Evolutionary conservation across 192 early-diverging fungal genomes (phyloP), one percentile per base, ranked within the genome.

Genomic region (Haplosporangium gracile): DNA sequence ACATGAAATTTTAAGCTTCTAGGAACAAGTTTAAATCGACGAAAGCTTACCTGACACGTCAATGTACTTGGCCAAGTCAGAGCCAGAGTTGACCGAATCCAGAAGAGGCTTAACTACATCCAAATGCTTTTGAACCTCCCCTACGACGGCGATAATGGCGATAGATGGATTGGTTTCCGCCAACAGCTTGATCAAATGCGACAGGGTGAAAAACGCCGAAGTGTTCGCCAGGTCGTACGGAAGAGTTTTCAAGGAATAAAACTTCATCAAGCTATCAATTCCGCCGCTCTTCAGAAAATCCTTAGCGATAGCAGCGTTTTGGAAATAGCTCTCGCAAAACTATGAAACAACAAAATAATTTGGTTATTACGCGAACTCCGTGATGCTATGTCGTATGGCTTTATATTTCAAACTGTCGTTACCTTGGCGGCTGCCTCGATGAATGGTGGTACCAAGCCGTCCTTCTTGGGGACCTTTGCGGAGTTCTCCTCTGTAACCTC

Each of bases 301-400:
- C 70, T 90, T 91, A 10, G 90, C 92, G 80, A 96, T 96, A 11
- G 91, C 74, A 13, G 90, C 89, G 76, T 95, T 96, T 72, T 97
- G 96, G 80, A 98, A 96, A 26, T 97, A 89, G 10, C 96, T 96
- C 70, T 98, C 96, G 65, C 97, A 89, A 78, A 98, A 97, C 89
- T 93, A 86, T n/a, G 13, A 32, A 2, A 65, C 13, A 45, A 15
- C 1, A 65, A 32, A 32, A 65, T 32, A 0, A 32, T 2, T 13
- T 32, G 26, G 29, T 65, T 65, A 65, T 6, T 65, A 65, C 55
- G 55, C n/a, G 55, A 22, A 29, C 36, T 13, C 4, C 26, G 36
- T 36, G 36, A 70, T 4, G 42, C 4, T 22, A n/a, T 24, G 60
- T 22, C 20, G 26, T 2, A 8, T 13, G 10, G 11, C 11, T 65